These are phyloP conservation scores for Exophiala sp. DNA, from an alignment of 2,329 filamentous ascomycete genomes.

Conservation along the genomic window DNA sequence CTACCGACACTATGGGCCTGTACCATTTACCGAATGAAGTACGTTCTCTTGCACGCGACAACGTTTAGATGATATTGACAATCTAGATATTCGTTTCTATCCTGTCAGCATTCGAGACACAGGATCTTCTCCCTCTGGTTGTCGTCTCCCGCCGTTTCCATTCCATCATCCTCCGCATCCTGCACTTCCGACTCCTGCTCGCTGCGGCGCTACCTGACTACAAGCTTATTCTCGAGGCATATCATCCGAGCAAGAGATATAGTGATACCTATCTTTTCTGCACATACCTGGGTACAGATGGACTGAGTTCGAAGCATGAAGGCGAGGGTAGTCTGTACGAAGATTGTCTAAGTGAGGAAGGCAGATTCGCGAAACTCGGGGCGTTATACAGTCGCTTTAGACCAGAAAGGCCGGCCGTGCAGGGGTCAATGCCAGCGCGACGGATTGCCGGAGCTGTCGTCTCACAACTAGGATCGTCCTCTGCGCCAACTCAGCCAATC, in stretches of 20 bases:
- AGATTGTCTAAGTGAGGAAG: slow-evolving; percentile 31
- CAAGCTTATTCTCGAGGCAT: slow-evolving; percentile 73
- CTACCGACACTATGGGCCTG: too few species aligned
- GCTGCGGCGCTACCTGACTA: slow-evolving; percentile 59
- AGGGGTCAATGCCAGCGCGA: slow-evolving; percentile 23
- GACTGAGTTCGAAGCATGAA: slow-evolving; percentile 47
- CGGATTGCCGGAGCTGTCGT: slow-evolving; percentile 34
- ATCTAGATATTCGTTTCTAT: slow-evolving; percentile 51
- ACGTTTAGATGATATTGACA: too few species aligned
- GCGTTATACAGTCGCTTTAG: slow-evolving; percentile 68
- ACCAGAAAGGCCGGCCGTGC: slow-evolving; percentile 56
- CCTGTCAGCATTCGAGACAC: slow-evolving; percentile 48
- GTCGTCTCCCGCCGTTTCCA: slow-evolving; percentile 62
- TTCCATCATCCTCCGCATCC: slow-evolving; percentile 58
- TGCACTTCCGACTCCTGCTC: slow-evolving; percentile 61
- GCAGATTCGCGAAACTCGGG: slow-evolving; percentile 48
- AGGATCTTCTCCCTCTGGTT: slow-evolving; percentile 55
- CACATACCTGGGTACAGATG: slow-evolving; percentile 62
- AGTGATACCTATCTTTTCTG: slow-evolving; percentile 68
- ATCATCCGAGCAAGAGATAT: slow-evolving; percentile 66
- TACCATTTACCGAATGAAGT: too few species aligned
- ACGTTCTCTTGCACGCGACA: too few species aligned
- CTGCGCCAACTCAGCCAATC: slow-evolving; percentile 29
- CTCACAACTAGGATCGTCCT: slow-evolving; percentile 45
- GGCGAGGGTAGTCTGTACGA: slow-evolving; percentile 38